Evolutionary conservation across 208 protist genomes (phyloP).

Genomic region (Phytomonas serpens): DNA sequence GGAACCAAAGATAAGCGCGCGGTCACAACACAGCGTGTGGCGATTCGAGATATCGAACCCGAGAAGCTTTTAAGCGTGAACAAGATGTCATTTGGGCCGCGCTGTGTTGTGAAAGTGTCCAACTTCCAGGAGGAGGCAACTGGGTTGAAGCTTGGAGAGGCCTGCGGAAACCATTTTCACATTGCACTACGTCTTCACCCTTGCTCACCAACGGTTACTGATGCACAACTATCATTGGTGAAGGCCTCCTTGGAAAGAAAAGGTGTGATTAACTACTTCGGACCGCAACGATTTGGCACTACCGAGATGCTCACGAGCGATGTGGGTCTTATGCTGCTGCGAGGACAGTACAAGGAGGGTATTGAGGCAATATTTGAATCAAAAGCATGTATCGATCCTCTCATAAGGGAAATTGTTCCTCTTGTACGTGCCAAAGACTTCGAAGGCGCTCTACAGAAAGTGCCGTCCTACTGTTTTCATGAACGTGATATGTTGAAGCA

Average conservation of each 20-base stretch:
- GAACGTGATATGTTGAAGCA: constrained; percentile 83
- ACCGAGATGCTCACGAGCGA: constrained; percentile 86
- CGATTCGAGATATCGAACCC: constrained; percentile 56
- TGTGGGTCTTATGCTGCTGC: constrained; percentile 79
- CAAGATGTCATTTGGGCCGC: constrained; percentile 30
- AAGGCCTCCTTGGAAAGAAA: constrained; percentile 19
- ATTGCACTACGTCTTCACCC: constrained; percentile 79
- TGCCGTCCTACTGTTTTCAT: constrained; percentile 70
- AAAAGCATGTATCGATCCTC: constrained; percentile 46
- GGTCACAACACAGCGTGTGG: constrained; percentile 89
- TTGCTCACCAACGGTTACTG: not conserved
- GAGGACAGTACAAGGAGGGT: constrained; percentile 54
- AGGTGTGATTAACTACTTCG: constrained; percentile 94
- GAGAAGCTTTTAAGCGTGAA: constrained; percentile 60
- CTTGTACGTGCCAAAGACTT: constrained; percentile 30
- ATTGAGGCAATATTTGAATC: constrained; percentile 65
- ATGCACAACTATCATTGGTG: constrained; percentile 7
- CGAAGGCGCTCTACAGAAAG: constrained; percentile 28
- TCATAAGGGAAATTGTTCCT: constrained; percentile 26
- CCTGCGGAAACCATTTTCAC: constrained; percentile 88
- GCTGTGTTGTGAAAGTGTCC: constrained; percentile 67
- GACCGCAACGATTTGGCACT: constrained; percentile 93
- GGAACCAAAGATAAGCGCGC: constrained; percentile 95
- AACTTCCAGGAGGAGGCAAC: constrained; percentile 46
- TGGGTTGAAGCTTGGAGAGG: constrained; percentile 79